Conservation (phyloP, 768 basidiomycete genomes). For the Lactifluus pinguis region DNA sequence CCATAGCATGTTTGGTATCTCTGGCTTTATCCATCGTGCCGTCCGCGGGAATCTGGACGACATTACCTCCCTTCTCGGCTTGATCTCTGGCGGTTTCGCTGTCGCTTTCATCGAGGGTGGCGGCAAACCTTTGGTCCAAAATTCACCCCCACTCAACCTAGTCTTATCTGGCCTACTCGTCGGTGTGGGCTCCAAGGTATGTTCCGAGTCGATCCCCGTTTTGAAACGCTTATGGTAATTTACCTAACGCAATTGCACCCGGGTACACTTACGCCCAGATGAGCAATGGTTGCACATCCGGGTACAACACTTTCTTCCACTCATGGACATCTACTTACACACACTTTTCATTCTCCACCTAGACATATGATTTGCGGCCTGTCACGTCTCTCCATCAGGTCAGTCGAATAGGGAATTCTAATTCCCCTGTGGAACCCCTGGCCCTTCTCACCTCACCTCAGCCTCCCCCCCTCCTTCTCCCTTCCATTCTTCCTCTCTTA, state of each 20-base stretch:
- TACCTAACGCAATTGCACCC: neutral
- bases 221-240: neutral
- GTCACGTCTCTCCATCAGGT: slow-evolving; percentile 49
- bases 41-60: slow-evolving; percentile 38
- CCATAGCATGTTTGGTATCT: slow-evolving; percentile 50
- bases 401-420: slow-evolving; percentile 7
- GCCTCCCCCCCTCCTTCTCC: too few relatives aligned
- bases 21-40: slow-evolving; percentile 49
- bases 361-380: slow-evolving; percentile 61
- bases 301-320: slow-evolving; percentile 28
- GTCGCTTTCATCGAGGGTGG: slow-evolving; percentile 34
- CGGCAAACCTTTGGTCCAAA: slow-evolving; percentile 24
- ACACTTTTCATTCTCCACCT: neutral
- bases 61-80: slow-evolving; percentile 34
- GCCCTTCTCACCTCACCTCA: too few relatives aligned
- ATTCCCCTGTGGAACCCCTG: neutral
- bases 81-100: slow-evolving; percentile 40
- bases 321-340: neutral
- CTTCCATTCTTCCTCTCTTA: neutral
- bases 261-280: slow-evolving; percentile 28
- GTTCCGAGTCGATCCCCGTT: neutral
- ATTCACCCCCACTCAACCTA: slow-evolving; percentile 24
- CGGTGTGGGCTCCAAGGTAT: slow-evolving; percentile 43
- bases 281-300: slow-evolving; percentile 57
- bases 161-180: slow-evolving; percentile 46